These are phyloP conservation scores for Neonothopanus nambi DNA, from an alignment of 1,284 basidiomycete species.

Conservation along the genomic window DNA sequence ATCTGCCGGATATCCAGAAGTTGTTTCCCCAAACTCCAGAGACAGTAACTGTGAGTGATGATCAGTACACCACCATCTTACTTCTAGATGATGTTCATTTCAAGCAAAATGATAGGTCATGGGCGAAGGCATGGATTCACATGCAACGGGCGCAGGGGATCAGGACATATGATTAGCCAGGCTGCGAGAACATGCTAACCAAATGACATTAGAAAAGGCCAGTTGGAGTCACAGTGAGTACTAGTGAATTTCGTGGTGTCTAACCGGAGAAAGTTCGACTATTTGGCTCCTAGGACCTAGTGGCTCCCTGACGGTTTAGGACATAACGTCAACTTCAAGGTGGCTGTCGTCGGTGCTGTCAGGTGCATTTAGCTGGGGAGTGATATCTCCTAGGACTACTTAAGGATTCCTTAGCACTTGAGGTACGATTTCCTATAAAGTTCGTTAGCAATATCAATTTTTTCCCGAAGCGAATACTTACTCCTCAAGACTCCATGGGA, in stretches of 20 bases:
- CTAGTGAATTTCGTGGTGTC: background rate
- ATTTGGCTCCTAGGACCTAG: conserved; percentile 22
- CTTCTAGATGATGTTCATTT: conserved; percentile 22
- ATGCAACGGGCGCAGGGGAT: conserved; percentile 21
- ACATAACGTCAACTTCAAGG: conserved; percentile 32
- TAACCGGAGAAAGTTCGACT: background rate
- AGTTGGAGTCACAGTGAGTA: conserved; percentile 35
- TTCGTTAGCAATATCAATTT: background rate
- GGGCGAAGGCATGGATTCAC: conserved; percentile 30
- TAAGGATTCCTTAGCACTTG: too few species aligned
- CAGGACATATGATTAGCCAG: conserved; percentile 28
- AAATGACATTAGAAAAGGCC: conserved; percentile 27
- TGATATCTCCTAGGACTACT: too few species aligned
- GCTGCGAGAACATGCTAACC: conserved; percentile 37
- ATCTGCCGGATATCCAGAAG: conserved; percentile 31
- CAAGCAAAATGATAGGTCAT: conserved; percentile 25
- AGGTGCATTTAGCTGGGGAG: too few species aligned
- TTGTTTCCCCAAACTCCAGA: conserved; percentile 35
- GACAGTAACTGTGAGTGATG: conserved; percentile 24
- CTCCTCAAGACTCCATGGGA: conserved; percentile 8
- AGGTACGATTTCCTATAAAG: conserved; percentile 30
- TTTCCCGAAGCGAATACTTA: background rate
- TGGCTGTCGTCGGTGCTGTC: too few species aligned
- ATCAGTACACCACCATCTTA: background rate
- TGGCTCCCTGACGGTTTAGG: conserved; percentile 34